Evolutionary conservation across 2,329 filamentous ascomycete species (phyloP), one percentile per base, ranked within the genome.

Genomic region (Clonostachys byssicola): DNA sequence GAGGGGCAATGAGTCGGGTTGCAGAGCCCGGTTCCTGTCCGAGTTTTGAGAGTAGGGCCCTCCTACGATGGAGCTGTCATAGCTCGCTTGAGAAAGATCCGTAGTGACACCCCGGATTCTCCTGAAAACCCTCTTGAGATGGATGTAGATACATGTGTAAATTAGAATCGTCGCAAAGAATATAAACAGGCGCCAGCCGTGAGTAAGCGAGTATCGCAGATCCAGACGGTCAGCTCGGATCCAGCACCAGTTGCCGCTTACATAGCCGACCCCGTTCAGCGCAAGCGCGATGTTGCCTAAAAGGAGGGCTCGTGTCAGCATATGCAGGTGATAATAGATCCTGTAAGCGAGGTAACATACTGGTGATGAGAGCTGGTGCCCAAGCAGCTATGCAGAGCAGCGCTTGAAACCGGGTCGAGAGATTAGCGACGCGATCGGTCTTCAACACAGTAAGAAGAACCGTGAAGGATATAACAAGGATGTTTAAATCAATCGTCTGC

Each of bases 171-270:
- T 67, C 10, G 57, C 55, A 20, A 66, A 40, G 47, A 73, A 68
- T 39, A 72, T 69, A 34, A 59, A 58, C 43, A 72, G 63, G 30
- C 70, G 63, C 69, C 69, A 72, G 33, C 62, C 68, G 49, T 73
- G 69, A 2, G 65, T 70, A n/a, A 73, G 59, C 3, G 56, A 63
- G 48, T 72, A 73, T 20, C 70, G 66, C 12, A 71, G 59, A 12
- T 56, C 60, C 17, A 57, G 51, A 30, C 58, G 54, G 7, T 62
- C 50, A n/a, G 56, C 48, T 18, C 57, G 50, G 47, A 73, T 72
- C 70, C 70, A 73, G 56, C 70, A 73, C 70, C 69, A 73, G 51
- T 72, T 71, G 1, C 69, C 68, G 23, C 64, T 68, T 3, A 72
- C 51, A 62, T 53, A n/a, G 43, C 59, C 20, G 62, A 56, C 33